phyloP scores from a whole-genome alignment of 257 asterid genomes.

The Ilex aquifolium region DNA sequence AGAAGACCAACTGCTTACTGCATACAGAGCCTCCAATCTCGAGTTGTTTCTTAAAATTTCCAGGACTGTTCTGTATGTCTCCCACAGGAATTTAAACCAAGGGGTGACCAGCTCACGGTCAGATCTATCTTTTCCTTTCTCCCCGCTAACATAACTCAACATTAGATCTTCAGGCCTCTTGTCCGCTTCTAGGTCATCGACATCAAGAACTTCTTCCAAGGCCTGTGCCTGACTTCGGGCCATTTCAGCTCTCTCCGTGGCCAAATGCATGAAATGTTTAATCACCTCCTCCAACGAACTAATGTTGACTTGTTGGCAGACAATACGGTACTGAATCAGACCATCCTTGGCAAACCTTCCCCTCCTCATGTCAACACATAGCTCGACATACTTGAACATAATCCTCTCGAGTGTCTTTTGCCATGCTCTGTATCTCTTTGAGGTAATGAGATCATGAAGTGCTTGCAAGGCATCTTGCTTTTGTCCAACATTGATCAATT shows the following conservation, averaged over 20 bases:
- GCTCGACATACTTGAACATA: constrained; percentile 85
- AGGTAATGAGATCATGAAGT: constrained; percentile 76
- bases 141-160: constrained; percentile 96
- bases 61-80: constrained; percentile 75
- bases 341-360: constrained; percentile 98
- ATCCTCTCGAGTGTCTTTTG: constrained; percentile 80
- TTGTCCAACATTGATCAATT: constrained; percentile 82
- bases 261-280: constrained; percentile 91
- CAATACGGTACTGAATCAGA: constrained; percentile 83
- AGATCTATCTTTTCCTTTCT: constrained; percentile 90
- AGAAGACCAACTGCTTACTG: constrained; percentile 31
- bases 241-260: constrained; percentile 83
- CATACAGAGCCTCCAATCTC: constrained; percentile 65
- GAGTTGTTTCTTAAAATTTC: constrained; percentile 77
- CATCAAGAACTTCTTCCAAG: constrained; percentile 79
- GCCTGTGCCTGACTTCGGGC: constrained; percentile 86
- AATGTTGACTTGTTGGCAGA: constrained; percentile 91
- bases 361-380: constrained; percentile 93
- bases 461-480: constrained; percentile 93
- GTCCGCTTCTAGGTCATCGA: constrained; percentile 91
- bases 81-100: constrained; percentile 89
- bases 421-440: constrained; percentile 94
- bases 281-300: constrained; percentile 87
- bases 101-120: constrained; percentile 90
- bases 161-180: constrained; percentile 92